These are phyloP conservation scores for Lipomyces oligophaga DNA, from an alignment of 805 yeast species.

Conservation along the genomic window DNA sequence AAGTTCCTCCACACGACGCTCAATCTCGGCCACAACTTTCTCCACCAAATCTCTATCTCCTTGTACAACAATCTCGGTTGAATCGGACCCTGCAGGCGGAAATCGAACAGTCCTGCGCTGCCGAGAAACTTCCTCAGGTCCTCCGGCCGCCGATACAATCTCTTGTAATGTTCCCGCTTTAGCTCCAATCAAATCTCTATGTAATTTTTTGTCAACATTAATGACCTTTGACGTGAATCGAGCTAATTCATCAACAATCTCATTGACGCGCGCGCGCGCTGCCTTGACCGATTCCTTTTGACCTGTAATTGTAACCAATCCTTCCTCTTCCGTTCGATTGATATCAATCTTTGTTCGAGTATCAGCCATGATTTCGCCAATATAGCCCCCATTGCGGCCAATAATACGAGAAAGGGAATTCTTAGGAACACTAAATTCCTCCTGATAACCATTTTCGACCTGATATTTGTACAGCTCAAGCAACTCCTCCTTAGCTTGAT, in stretches of 20 bases:
- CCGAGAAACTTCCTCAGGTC: constrained; percentile 48
- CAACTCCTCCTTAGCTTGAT: constrained; percentile 77
- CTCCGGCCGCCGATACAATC: constrained; percentile 77
- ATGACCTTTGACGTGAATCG: constrained; percentile 57
- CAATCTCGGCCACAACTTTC: constrained; percentile 59
- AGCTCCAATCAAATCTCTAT: constrained; percentile 71
- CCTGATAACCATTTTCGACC: constrained; percentile 73
- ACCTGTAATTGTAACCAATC: constrained; percentile 66
- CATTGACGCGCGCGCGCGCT: constrained; percentile 61
- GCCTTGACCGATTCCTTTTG: constrained; percentile 68
- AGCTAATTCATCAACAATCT: constrained; percentile 60
- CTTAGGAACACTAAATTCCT: constrained; percentile 61
- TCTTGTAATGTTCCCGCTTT: constrained; percentile 70
- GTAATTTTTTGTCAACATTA: constrained; percentile 69
- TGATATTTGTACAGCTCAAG: constrained; percentile 80
- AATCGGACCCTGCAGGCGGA: constrained; percentile 60
- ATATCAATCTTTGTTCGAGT: constrained; percentile 48
- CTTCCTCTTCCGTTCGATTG: constrained; percentile 44
- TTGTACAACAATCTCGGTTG: constrained; percentile 51
- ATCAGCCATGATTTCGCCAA: constrained; percentile 72
- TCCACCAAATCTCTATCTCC: constrained; percentile 77
- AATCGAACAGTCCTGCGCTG: constrained; percentile 55
- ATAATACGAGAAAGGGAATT: constrained; percentile 79
- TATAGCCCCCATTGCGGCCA: constrained; percentile 82
- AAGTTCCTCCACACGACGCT: constrained; percentile 43